Base-by-base conservation (phyloP, 331 rosid species). In the Quercus tomentella region DNA sequence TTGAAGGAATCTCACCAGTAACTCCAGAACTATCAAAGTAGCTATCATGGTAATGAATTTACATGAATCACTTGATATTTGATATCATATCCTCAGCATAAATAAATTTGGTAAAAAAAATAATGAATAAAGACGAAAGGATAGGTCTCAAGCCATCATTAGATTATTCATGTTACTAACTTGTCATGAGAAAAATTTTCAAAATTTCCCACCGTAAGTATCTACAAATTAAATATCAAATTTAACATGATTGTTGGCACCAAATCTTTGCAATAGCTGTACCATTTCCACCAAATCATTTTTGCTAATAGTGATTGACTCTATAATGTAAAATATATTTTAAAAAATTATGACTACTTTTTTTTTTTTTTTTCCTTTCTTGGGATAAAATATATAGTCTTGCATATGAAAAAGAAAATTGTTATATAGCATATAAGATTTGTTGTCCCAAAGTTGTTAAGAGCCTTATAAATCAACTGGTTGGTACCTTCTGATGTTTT, bases 21-120 rank as follows among this genome's bases (percentile, higher is more conserved):
- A 91, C 78, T 82, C 98, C 97, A 8, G 94, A 88, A 75, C 98
- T 94, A 85, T 83, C 90, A 30, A 89, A 4, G 75, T 91, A 92
- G 75, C 93, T 92, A 86, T 72, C 65, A n/a, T 84, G 70, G 51
- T 1, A 77, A 82, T 8, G 30, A 58, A 58, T 45, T 58, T 23
- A 58, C 31, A 23, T 58, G 66, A 74, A 49, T 71, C 30, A 12
- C 26, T 12, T 71, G 17, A 21, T 3, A 60, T 45, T 45, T 45
- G 54, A 58, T 25, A 22, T 25, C 18, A 17, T 22, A 58, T 58
- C 66, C 66, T 22, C 31, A 22, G 7, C 31, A 3, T 3, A 22
- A 3, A 22, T 58, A 7, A 45, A 51, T 70, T 70, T 41, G n/a
- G 43, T 26, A 22, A 9, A 20, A 41, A n/a, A 3, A 22, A 4